These are phyloP conservation scores for Myxozyma vanderwaltii DNA, from an alignment of 805 yeast species.

Conservation along the genomic window DNA sequence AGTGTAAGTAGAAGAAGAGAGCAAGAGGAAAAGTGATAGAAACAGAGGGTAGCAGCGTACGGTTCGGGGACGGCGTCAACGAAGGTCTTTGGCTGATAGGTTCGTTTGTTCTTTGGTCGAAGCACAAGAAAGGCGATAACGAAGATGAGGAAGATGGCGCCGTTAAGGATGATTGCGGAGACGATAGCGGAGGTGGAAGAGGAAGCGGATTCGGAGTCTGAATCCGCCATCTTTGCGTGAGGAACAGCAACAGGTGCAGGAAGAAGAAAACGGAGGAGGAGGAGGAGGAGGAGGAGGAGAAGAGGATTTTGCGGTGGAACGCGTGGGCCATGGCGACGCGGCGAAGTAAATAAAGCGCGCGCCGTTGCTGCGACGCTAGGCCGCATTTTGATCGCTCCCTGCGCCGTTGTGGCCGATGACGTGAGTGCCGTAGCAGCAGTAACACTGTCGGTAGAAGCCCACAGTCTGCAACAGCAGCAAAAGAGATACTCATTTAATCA, in stretches of 20 bases:
- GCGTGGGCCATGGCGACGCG: neutral
- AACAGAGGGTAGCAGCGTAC: too few relatives aligned
- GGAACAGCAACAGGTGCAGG: conserved; percentile 5
- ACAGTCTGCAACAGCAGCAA: too few relatives aligned
- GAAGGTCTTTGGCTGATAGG: conserved; percentile 81
- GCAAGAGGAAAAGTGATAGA: neutral
- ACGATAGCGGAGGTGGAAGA: conserved; percentile 75
- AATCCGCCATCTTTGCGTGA: too few relatives aligned
- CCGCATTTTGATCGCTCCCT: neutral
- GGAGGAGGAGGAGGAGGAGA: neutral
- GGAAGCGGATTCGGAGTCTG: conserved; percentile 13
- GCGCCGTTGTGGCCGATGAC: conserved; percentile 7
- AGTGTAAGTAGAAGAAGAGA: neutral
- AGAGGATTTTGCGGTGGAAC: neutral
- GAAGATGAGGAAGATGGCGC: conserved; percentile 64
- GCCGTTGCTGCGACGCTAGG: neutral
- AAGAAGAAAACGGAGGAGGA: neutral
- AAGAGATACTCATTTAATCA: too few relatives aligned
- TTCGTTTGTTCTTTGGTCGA: conserved; percentile 66
- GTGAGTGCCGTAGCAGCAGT: neutral
- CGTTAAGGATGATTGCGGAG: conserved; percentile 69
- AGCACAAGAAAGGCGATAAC: conserved; percentile 63
- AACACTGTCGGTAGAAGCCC: neutral
- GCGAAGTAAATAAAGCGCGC: neutral
- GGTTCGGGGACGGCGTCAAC: conserved; percentile 53